Percentiles rank a stretch among this genome's conserved stretches.
These are phyloP conservation scores for Leishmania braziliensis DNA, from an alignment of 208 protist species.

Conservation along the genomic window DNA sequence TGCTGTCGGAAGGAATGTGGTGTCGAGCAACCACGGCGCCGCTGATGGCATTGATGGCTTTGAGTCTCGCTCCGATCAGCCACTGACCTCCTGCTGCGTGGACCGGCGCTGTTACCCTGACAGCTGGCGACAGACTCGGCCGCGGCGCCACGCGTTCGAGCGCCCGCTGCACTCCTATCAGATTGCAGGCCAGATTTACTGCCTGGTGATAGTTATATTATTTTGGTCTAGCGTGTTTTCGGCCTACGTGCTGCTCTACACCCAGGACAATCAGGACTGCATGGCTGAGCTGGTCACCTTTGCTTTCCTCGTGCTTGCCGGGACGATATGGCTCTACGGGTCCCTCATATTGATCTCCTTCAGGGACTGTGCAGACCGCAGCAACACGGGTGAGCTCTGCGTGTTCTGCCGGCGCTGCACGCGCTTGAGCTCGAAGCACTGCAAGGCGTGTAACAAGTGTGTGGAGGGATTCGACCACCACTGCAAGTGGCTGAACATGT, in stretches of 20 bases:
- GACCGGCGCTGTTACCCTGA: slow-evolving; percentile 49
- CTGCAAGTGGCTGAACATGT: slow-evolving; percentile 93
- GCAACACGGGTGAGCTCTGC: slow-evolving; percentile 63
- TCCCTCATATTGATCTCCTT: slow-evolving; percentile 56
- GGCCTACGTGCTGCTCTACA: slow-evolving; percentile 49
- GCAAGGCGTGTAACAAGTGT: slow-evolving; percentile 91
- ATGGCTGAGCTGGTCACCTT: slow-evolving; percentile 59
- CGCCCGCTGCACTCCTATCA: slow-evolving; percentile 59
- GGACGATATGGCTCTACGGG: slow-evolving; percentile 27
- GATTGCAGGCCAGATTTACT: slow-evolving; percentile 46
- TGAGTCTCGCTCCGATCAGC: slow-evolving; percentile 27
- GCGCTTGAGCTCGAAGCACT: slow-evolving; percentile 73
- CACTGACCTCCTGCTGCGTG: slow-evolving; percentile 59
- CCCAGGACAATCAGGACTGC: slow-evolving; percentile 30
- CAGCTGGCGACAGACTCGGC: slow-evolving; percentile 48
- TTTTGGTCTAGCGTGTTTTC: slow-evolving; percentile 55
- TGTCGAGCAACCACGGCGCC: slow-evolving; percentile 8
- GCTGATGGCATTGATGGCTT: slow-evolving; percentile 12
- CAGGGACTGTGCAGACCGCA: slow-evolving; percentile 57
- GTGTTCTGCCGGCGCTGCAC: slow-evolving; percentile 67
- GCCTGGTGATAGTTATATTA: slow-evolving; percentile 34
- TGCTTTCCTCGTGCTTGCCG: slow-evolving; percentile 14
- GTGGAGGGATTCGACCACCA: slow-evolving; percentile 91
- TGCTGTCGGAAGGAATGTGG: background rate
- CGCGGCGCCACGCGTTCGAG: slow-evolving; percentile 71